These are phyloP conservation scores for Solanum acaule DNA, from an alignment of 257 asterid genomes.

Conservation along the genomic window DNA sequence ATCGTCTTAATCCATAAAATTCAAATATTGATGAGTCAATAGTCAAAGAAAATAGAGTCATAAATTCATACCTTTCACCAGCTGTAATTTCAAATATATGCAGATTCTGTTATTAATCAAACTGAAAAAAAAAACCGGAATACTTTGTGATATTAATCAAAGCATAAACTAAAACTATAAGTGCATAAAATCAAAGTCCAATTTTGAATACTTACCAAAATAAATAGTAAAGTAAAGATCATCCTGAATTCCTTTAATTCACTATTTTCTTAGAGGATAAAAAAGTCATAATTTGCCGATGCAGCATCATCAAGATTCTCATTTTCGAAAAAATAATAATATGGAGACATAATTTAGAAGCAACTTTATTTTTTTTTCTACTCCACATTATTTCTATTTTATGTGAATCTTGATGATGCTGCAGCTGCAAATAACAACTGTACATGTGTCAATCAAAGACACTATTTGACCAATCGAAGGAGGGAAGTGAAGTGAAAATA, in stretches of 20 bases:
- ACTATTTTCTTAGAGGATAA: not conserved
- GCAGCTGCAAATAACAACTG: constrained; percentile 23
- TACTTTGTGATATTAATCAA: not conserved
- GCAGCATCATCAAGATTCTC: constrained; percentile 52
- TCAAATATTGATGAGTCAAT: not conserved
- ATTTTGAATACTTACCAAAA: not conserved
- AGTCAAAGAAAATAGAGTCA: not conserved
- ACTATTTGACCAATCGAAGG: not conserved
- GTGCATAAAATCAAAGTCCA: not conserved
- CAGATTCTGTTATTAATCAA: not conserved
- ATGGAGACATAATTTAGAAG: not conserved
- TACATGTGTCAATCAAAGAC: not conserved
- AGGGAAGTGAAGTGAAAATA: not conserved
- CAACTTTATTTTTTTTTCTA: not conserved
- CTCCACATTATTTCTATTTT: not conserved
- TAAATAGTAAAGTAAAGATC: not conserved
- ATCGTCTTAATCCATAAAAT: not conserved
- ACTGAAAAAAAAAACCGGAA: not conserved
- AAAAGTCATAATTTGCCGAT: constrained; percentile 14
- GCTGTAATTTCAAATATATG: not conserved
- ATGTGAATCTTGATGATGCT: constrained; percentile 27
- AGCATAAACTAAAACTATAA: not conserved
- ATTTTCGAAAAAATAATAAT: not conserved
- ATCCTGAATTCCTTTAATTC: not conserved
- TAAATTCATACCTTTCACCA: not conserved